Conservation (phyloP, 129 eudicot species). For the Chrysanthemum makinoi region DNA sequence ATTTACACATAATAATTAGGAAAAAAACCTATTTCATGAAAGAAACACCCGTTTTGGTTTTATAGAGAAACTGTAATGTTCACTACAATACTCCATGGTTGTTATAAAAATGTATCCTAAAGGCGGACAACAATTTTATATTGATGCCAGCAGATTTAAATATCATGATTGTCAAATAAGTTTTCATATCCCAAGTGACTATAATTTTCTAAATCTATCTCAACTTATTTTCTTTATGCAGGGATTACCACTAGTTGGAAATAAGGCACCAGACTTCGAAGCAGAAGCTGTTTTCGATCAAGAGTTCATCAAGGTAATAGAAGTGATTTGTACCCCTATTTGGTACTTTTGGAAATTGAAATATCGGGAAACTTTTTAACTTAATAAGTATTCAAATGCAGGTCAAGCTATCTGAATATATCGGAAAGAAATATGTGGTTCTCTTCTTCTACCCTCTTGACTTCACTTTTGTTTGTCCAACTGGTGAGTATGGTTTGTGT, state of each 20-base stretch:
- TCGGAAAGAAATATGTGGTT: slow-evolving; percentile 88
- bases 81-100: too few relatives aligned
- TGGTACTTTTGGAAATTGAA: background rate
- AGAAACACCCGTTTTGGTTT: too few relatives aligned
- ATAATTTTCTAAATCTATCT: background rate
- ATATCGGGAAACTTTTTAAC: background rate
- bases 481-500: slow-evolving; percentile 43
- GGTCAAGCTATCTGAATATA: slow-evolving; percentile 93
- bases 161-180: too few relatives aligned
- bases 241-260: slow-evolving; percentile 69
- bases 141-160: too few relatives aligned
- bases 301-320: slow-evolving; percentile 65
- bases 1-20: too few relatives aligned
- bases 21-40: too few relatives aligned
- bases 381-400: slow-evolving; percentile 29
- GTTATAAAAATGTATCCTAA: too few relatives aligned
- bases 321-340: background rate
- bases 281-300: slow-evolving; percentile 88
- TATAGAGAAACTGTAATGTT: background rate
- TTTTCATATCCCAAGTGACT: too few relatives aligned
- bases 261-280: slow-evolving; percentile 65
- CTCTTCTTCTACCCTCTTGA: slow-evolving; percentile 97
- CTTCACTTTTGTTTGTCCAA: slow-evolving; percentile 96
- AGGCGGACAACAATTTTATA: too few relatives aligned
- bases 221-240: slow-evolving; percentile 14